These are phyloP conservation scores for Paramecium biaurelia DNA, from an alignment of 73 alveolate species.

Conservation along the genomic window DNA sequence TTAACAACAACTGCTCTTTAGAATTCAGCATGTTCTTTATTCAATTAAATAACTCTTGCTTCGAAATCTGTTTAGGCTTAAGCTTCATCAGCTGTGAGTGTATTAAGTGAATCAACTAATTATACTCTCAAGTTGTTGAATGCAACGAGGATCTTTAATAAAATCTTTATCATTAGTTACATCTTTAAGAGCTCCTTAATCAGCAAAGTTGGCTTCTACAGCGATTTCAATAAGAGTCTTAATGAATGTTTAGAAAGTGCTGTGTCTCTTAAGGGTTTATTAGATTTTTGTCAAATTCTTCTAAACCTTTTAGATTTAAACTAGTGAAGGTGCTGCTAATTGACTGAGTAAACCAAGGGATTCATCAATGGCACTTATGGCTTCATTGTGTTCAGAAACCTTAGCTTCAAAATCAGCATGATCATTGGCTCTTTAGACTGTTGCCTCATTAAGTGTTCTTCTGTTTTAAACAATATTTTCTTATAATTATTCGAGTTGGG, in stretches of 20 bases:
- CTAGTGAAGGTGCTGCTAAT: conserved; percentile 47
- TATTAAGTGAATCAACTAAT: conserved; percentile 29
- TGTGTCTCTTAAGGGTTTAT: conserved; percentile 29
- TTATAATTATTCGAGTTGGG: conserved; percentile 32
- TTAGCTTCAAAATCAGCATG: conserved; percentile 41
- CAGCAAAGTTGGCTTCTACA: conserved; percentile 41
- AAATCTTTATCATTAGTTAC: background rate
- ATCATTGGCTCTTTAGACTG: conserved; percentile 10
- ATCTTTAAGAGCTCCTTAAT: conserved; percentile 36
- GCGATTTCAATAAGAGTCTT: conserved; percentile 40
- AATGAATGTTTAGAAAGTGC: conserved; percentile 35
- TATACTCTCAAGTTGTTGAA: conserved; percentile 23
- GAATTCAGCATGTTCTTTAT: conserved; percentile 39
- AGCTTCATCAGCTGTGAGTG: conserved; percentile 51
- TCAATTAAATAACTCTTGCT: conserved; percentile 4
- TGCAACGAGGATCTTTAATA: background rate
- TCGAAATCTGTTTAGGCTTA: conserved; percentile 13
- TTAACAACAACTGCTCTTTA: conserved; percentile 40
- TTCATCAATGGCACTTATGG: conserved; percentile 38
- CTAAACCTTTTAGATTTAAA: conserved; percentile 32
- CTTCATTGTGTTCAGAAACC: conserved; percentile 52
- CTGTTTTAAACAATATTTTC: conserved; percentile 35
- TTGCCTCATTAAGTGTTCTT: conserved; percentile 21
- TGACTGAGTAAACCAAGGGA: background rate
- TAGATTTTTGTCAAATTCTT: conserved; percentile 21